Conservation (phyloP, 306 rosid genomes). For the Gleditsia sinensis region DNA sequence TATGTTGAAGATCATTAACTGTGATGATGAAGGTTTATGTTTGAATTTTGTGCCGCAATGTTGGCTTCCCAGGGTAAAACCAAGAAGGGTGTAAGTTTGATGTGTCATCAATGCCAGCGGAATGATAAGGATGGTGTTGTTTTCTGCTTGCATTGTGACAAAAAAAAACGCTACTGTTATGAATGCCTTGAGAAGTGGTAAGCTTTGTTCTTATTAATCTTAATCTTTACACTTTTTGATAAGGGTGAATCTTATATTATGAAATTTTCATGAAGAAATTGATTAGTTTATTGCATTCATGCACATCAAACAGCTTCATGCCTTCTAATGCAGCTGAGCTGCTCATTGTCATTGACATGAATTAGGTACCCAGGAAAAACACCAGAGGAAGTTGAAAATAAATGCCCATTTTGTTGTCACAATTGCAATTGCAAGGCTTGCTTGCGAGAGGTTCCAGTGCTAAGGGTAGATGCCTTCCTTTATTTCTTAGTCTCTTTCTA, state of each 20-base stretch:
- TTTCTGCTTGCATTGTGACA: slow-evolving; percentile 48
- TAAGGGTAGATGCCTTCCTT: slow-evolving; percentile 33
- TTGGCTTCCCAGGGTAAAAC: slow-evolving; percentile 34
- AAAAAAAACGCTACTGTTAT: slow-evolving; percentile 55
- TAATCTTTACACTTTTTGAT: not conserved
- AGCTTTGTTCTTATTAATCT: not conserved
- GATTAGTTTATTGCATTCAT: slow-evolving; percentile 13
- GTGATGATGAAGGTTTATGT: not conserved
- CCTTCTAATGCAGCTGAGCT: slow-evolving; percentile 1
- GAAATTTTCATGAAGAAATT: slow-evolving; percentile 11
- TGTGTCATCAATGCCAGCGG: slow-evolving; percentile 81
- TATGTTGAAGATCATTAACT: slow-evolving; percentile 3
- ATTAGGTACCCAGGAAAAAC: slow-evolving; percentile 68
- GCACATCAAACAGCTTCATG: not conserved
- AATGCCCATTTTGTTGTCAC: slow-evolving; percentile 61
- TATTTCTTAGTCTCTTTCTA: not conserved
- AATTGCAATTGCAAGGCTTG: slow-evolving; percentile 82
- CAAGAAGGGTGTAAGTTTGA: slow-evolving; percentile 55
- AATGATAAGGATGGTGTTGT: slow-evolving; percentile 66
- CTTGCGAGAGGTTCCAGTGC: slow-evolving; percentile 51
- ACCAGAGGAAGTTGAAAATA: slow-evolving; percentile 47
- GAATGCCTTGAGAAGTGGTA: slow-evolving; percentile 64
- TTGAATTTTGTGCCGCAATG: not conserved
- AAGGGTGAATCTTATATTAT: not conserved
- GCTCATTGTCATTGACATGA: slow-evolving; percentile 29